These are phyloP conservation scores for Phytopythium boreale DNA, from an alignment of 352 stramenopile genomes.

Conservation along the genomic window DNA sequence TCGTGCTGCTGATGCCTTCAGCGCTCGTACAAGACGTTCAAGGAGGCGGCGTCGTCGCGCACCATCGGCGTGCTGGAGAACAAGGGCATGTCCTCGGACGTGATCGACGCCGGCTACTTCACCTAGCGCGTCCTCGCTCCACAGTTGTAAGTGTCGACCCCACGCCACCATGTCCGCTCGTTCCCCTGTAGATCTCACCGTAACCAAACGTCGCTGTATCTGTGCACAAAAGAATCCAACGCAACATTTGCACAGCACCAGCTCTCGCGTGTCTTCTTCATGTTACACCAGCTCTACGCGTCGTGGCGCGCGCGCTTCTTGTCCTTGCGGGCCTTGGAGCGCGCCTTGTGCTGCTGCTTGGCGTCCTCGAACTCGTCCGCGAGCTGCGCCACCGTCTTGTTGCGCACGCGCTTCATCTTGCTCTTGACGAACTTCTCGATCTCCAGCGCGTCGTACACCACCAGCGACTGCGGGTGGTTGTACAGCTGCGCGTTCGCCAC, in stretches of 20 bases:
- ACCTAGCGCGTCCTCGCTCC: constrained; percentile 35
- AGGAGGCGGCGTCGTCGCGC: constrained; percentile 65
- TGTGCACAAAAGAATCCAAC: neutral
- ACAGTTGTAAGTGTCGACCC: constrained; percentile 11
- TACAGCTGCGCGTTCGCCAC: constrained; percentile 86
- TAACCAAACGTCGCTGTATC: neutral
- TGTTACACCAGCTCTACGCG: constrained; percentile 5
- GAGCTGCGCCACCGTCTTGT: constrained; percentile 62
- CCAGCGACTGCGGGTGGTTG: constrained; percentile 81
- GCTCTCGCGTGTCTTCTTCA: neutral
- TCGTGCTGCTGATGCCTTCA: constrained; percentile 8
- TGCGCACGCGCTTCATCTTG: constrained; percentile 67
- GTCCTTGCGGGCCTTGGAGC: constrained; percentile 72
- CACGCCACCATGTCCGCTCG: constrained; percentile 4
- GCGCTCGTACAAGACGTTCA: constrained; percentile 86
- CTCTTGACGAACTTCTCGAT: constrained; percentile 84
- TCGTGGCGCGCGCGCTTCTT: constrained; percentile 69
- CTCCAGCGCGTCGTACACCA: constrained; percentile 78
- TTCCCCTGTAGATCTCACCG: neutral
- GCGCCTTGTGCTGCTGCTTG: constrained; percentile 76
- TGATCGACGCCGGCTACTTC: constrained; percentile 86
- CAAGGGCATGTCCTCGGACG: constrained; percentile 63
- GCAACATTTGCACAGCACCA: neutral
- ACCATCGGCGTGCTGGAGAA: constrained; percentile 69
- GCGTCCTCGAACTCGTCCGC: constrained; percentile 66